These are phyloP conservation scores for Umbellularia californica DNA, from an alignment of 164 flowering plant species.

Conservation along the genomic window DNA sequence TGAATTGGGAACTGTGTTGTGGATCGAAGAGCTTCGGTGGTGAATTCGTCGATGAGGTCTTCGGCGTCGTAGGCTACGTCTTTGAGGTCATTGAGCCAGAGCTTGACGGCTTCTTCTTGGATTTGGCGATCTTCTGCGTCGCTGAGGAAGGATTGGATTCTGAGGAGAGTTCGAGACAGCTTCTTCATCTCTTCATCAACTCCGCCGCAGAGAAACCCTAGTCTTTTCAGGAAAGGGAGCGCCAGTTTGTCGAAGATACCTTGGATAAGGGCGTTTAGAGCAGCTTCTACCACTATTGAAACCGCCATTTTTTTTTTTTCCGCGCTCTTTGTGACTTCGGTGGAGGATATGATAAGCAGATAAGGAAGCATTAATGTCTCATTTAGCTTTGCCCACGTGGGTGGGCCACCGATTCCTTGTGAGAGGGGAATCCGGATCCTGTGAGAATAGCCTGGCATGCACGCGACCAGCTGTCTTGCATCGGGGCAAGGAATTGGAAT, in stretches of 20 bases:
- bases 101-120: constrained; percentile 9
- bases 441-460: too few species aligned
- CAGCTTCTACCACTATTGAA: neutral
- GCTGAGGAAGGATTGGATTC: constrained; percentile 1
- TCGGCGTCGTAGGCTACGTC: constrained; percentile 12
- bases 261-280: neutral
- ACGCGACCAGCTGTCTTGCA: too few species aligned
- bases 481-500: too few species aligned
- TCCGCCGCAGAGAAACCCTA: neutral
- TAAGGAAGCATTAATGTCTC: too few species aligned
- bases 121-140: constrained; percentile 28
- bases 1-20: too few species aligned
- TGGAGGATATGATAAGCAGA: too few species aligned
- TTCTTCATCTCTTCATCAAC: constrained; percentile 2
- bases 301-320: too few species aligned
- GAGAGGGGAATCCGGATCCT: too few species aligned
- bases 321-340: too few species aligned
- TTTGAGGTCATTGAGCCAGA: constrained; percentile 8
- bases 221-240: neutral
- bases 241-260: neutral
- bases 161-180: neutral
- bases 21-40: neutral
- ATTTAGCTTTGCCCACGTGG: too few species aligned
- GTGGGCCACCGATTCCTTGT: too few species aligned
- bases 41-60: constrained; percentile 7